Conservation (phyloP, 1,139 yeast species). For the Geotrichum europaeum region DNA sequence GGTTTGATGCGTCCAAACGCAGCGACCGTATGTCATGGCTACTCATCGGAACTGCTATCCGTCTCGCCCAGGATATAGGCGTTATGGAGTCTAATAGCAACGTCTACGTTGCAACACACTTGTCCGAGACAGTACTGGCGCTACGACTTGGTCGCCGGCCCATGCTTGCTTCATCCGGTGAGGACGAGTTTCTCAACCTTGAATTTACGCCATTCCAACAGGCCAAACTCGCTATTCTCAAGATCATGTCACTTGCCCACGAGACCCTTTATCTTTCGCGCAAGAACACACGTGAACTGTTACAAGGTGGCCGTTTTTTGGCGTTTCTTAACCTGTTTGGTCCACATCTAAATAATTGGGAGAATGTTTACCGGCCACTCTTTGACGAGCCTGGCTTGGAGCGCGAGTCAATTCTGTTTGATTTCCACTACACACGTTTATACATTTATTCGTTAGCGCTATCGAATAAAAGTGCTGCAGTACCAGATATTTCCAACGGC, state of each 20-base stretch:
- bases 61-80: slow-evolving; percentile 84
- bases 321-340: slow-evolving; percentile 66
- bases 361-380: slow-evolving; percentile 51
- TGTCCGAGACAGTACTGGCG: slow-evolving; percentile 58
- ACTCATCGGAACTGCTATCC: slow-evolving; percentile 80
- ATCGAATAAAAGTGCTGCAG: slow-evolving; percentile 35
- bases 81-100: slow-evolving; percentile 67
- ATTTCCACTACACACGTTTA: slow-evolving; percentile 74
- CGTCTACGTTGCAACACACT: slow-evolving; percentile 75
- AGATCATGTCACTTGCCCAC: slow-evolving; percentile 76
- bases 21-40: slow-evolving; percentile 92
- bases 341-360: slow-evolving; percentile 77
- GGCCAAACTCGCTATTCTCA: slow-evolving; percentile 73
- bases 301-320: slow-evolving; percentile 53
- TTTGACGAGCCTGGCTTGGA: slow-evolving; percentile 53
- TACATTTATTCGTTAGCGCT: slow-evolving; percentile 81
- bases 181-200: slow-evolving; percentile 32
- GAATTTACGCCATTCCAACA: slow-evolving; percentile 58
- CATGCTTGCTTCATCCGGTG: slow-evolving; percentile 32
- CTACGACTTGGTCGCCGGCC: slow-evolving; percentile 36
- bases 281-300: slow-evolving; percentile 33
- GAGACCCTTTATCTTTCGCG: slow-evolving; percentile 62
- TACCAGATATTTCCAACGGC: slow-evolving; percentile 4
- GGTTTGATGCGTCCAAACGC: slow-evolving; percentile 78
- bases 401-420: slow-evolving; percentile 69